phyloP scores from a whole-genome alignment of 805 yeast genomes.

The Kazachstania africana region DNA sequence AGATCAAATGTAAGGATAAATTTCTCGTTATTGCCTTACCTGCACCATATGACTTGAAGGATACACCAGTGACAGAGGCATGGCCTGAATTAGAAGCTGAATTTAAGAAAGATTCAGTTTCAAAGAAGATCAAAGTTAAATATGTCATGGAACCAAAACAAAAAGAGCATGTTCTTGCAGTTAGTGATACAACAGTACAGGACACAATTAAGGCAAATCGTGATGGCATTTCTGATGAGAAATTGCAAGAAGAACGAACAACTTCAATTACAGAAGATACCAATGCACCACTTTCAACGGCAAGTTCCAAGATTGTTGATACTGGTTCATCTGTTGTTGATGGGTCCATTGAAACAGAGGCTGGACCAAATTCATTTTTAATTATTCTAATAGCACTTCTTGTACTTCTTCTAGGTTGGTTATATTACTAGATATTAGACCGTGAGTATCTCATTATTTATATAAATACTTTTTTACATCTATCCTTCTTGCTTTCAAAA shows the following conservation, averaged over 20 bases:
- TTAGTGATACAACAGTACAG: too few species aligned
- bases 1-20: constrained; percentile 78
- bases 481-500: too few species aligned
- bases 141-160: constrained; percentile 17
- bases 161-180: background rate
- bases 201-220: too few species aligned
- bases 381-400: constrained; percentile 42
- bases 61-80: constrained; percentile 47
- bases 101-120: constrained; percentile 39
- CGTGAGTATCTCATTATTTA: too few species aligned
- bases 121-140: constrained; percentile 57
- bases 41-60: constrained; percentile 45
- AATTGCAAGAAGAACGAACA: too few species aligned
- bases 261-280: too few species aligned
- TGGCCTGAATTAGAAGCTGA: constrained; percentile 64
- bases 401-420: constrained; percentile 56
- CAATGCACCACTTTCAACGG: too few species aligned
- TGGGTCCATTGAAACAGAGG: too few species aligned
- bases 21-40: constrained; percentile 82
- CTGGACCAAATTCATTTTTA: constrained; percentile 40
- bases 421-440: constrained; percentile 36
- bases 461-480: too few species aligned
- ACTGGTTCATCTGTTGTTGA: too few species aligned
- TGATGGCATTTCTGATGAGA: too few species aligned
- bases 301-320: too few species aligned